phyloP scores from a whole-genome alignment of 768 basidiomycete species.

The Omphalotus guepiniiformis region DNA sequence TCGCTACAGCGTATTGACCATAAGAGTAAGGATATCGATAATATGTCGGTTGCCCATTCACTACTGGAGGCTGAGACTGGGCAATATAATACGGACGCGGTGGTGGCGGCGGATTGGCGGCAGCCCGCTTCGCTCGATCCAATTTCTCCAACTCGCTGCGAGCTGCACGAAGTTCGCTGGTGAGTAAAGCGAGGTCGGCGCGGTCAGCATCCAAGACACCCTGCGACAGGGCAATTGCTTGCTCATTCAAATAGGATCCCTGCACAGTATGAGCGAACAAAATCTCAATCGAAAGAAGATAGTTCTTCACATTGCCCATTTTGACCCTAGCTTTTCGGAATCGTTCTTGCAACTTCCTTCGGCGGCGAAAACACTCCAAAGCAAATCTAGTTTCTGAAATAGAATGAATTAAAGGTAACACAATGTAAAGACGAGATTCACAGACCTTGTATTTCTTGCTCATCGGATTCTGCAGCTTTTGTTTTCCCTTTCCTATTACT shows the following conservation, averaged over 20 bases:
- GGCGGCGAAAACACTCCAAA: constrained; percentile 58
- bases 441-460: constrained; percentile 50
- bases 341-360: constrained; percentile 49
- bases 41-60: constrained; percentile 45
- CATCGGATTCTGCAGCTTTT: constrained; percentile 33
- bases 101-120: constrained; percentile 38
- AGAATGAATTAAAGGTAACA: constrained; percentile 10
- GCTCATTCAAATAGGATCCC: constrained; percentile 59
- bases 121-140: constrained; percentile 64
- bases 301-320: constrained; percentile 45
- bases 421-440: neutral
- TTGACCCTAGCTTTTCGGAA: constrained; percentile 52
- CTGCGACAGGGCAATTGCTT: constrained; percentile 61
- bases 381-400: constrained; percentile 65
- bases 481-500: constrained; percentile 66
- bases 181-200: constrained; percentile 51
- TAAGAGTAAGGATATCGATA: constrained; percentile 70
- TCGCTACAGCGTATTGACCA: constrained; percentile 46
- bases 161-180: constrained; percentile 56
- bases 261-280: constrained; percentile 21
- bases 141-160: constrained; percentile 63
- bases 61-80: constrained; percentile 22
- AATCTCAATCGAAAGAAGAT: constrained; percentile 1
- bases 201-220: constrained; percentile 65
- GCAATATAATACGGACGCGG: constrained; percentile 29